phyloP scores from a whole-genome alignment of 768 basidiomycete genomes.

The button mushroom (Agaricus bisporus) region DNA sequence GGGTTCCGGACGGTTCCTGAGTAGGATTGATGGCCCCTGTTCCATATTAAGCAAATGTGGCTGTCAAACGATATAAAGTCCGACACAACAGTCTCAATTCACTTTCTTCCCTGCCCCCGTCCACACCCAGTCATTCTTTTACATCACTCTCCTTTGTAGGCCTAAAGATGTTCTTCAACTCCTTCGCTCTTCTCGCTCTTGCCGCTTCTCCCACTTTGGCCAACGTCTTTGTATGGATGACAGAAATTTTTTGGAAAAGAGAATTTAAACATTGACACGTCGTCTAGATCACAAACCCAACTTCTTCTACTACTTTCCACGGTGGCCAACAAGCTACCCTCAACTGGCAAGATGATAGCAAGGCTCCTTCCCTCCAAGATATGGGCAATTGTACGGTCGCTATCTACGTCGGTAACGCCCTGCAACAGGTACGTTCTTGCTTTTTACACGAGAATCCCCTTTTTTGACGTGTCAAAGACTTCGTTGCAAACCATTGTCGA shows the following conservation, averaged over 20 bases:
- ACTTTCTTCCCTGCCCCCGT: background rate
- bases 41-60: background rate
- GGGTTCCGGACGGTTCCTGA: too few species aligned
- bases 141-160: conserved; percentile 32
- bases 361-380: conserved; percentile 36
- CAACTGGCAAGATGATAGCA: conserved; percentile 53
- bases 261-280: conserved; percentile 2
- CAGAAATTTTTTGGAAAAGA: conserved; percentile 8
- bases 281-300: conserved; percentile 53
- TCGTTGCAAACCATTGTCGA: conserved; percentile 44
- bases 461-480: conserved; percentile 32
- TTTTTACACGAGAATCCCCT: background rate
- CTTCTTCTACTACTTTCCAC: conserved; percentile 34
- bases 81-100: background rate
- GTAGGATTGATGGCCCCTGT: background rate
- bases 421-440: conserved; percentile 43
- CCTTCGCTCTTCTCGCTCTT: conserved; percentile 43
- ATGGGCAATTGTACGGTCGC: conserved; percentile 49
- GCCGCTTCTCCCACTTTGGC: conserved; percentile 49
- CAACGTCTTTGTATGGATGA: conserved; percentile 45
- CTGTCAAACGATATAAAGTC: conserved; percentile 6
- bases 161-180: conserved; percentile 47
- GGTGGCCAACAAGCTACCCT: conserved; percentile 47
- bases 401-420: conserved; percentile 59
- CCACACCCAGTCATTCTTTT: conserved; percentile 7